Base-by-base conservation (phyloP, 176 grass and related monocot genomes). In the Triticum dicoccoides region DNA sequence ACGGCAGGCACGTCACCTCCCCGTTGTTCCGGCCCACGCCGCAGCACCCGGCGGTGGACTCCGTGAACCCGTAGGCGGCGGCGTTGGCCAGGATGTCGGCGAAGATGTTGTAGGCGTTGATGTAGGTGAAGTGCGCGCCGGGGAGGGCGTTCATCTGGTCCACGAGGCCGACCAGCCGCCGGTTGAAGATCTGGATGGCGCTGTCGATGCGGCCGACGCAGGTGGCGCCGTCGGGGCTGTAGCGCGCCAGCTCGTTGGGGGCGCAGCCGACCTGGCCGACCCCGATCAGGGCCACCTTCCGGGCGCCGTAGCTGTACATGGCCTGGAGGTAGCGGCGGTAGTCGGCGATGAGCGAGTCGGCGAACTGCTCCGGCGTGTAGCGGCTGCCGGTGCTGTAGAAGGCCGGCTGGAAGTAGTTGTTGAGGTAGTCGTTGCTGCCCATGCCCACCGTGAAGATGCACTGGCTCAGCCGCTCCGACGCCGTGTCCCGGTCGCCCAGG, bases 371-470 rank as follows among this genome's bases (percentile, higher is more conserved):
- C 0, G 97, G 89, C 0, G 79, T 91, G 92, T 91, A 99, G 2
- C 62, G 92, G 66, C 80, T 87, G 52, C 94, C 88, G 17, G 90
- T 93, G 85, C 15, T 81, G 89, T 99, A 99, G 88, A 97, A 91
- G 18, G 83, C 73, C 27, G 97, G 97, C 97, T 97, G 96, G 94
- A 99, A 99, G 89, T 99, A 99, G 89, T 99, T 99, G 92, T 99
- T 99, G 37, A 99, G 97, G 86, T 99, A 99, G 92, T 99, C 97
- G 80, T 99, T 99, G 89, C 92, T 96, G 56, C 97, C 97, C 94
- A 99, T 99, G 42, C 97, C 97, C 13, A 97, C 6, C 30, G 88
- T 91, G 87, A 99, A 97, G 87, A 99, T 94, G 94, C 97, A 99
- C 66, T 51, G 84, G 87, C 97, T 93, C 24, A 99, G 90, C 70